Conservation (phyloP, 176 grass and related monocot species). For the Carex cristatella region DNA sequence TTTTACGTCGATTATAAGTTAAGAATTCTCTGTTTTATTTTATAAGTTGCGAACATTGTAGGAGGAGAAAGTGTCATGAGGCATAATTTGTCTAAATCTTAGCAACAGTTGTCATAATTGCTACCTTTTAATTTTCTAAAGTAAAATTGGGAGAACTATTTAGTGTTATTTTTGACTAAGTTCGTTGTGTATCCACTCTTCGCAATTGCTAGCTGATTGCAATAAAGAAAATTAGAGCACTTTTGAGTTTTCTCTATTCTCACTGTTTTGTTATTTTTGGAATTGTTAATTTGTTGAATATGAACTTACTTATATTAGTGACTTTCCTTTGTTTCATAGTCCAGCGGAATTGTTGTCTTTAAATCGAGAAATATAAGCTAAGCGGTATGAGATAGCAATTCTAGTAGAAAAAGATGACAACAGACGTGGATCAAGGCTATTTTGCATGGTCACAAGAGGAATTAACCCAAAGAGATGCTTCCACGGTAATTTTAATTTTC, state of each 20-base stretch:
- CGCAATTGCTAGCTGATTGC: not conserved
- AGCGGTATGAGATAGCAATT: constrained; percentile 4
- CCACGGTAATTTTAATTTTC: constrained; percentile 49
- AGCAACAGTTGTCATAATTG: not conserved
- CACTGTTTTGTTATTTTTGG: not conserved
- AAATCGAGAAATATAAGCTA: constrained; percentile 3
- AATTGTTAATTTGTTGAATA: constrained; percentile 8
- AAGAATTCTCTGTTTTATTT: not conserved
- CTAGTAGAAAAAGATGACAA: constrained; percentile 35
- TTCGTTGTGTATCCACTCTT: not conserved
- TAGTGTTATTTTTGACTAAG: not conserved
- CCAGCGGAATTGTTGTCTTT: not conserved
- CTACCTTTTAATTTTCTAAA: not conserved
- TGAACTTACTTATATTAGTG: not conserved
- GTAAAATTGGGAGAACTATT: not conserved
- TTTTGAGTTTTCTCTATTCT: not conserved
- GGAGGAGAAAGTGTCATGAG: not conserved
- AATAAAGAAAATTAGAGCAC: not conserved
- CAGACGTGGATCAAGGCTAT: constrained; percentile 73
- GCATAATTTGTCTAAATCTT: not conserved
- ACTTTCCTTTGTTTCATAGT: not conserved
- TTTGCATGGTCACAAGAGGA: constrained; percentile 81
- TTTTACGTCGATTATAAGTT: not conserved
- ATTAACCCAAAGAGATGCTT: constrained; percentile 46
- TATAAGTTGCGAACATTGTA: constrained; percentile 1